These are phyloP conservation scores for Edaphochlamys debaryana DNA, from an alignment of 139 green algal genomes.

Conservation along the genomic window DNA sequence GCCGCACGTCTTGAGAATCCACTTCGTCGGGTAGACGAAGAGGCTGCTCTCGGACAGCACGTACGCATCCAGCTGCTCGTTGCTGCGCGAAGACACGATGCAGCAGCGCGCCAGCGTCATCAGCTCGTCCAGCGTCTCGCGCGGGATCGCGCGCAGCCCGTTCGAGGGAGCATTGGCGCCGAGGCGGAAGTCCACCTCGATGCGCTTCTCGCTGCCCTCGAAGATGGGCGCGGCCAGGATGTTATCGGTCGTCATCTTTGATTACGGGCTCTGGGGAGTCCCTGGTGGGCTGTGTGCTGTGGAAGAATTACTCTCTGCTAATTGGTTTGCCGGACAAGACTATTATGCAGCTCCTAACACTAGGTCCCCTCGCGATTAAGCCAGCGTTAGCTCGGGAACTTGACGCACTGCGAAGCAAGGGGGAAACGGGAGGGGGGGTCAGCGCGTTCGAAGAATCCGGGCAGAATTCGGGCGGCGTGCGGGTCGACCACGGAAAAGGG, in stretches of 20 bases:
- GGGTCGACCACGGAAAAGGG: too few species aligned
- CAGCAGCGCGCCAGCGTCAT: slow-evolving; percentile 88
- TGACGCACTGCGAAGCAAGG: slow-evolving; percentile 33
- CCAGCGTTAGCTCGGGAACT: slow-evolving; percentile 46
- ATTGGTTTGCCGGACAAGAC: slow-evolving; percentile 27
- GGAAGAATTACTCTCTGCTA: slow-evolving; percentile 42
- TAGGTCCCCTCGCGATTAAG: background rate
- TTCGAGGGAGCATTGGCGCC: slow-evolving; percentile 38
- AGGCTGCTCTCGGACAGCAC: slow-evolving; percentile 96
- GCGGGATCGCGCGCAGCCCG: slow-evolving; percentile 78
- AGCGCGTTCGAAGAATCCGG: background rate
- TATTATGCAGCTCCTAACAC: slow-evolving; percentile 23
- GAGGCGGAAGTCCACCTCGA: slow-evolving; percentile 88
- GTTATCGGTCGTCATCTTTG: background rate
- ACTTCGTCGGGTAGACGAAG: slow-evolving; percentile 94
- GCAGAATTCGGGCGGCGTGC: too few species aligned
- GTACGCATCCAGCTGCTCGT: slow-evolving; percentile 93
- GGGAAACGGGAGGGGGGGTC: background rate
- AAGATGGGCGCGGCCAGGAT: slow-evolving; percentile 66
- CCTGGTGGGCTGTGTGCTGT: slow-evolving; percentile 22
- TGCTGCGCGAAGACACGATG: slow-evolving; percentile 89
- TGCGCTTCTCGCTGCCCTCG: slow-evolving; percentile 94
- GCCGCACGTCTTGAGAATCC: slow-evolving; percentile 98
- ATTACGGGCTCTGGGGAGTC: slow-evolving; percentile 20
- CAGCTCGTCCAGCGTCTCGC: slow-evolving; percentile 79